Percentiles rank a stretch among this genome's conserved stretches.
Conservation (phyloP, 352 stramenopile genomes). For the Pythium biforme region DNA sequence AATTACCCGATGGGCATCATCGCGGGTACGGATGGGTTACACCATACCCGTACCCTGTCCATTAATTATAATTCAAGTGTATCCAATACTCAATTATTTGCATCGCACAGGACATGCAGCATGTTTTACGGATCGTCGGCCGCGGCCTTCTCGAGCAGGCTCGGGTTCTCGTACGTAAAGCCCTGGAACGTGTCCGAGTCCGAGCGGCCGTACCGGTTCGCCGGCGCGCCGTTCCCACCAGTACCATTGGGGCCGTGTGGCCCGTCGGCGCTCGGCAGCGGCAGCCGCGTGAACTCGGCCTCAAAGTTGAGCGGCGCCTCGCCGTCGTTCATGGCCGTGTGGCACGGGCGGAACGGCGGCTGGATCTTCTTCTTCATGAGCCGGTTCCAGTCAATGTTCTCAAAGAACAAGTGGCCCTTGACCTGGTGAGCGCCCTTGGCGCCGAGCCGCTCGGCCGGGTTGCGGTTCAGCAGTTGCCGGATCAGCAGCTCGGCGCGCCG, state of each 20-base stretch:
- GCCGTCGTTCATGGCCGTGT: conserved; percentile 52
- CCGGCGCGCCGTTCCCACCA: conserved; percentile 54
- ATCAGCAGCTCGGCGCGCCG: conserved; percentile 77
- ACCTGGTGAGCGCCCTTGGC: conserved; percentile 68
- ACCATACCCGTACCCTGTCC: too few relatives aligned
- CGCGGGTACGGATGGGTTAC: too few relatives aligned
- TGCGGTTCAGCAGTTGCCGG: conserved; percentile 69
- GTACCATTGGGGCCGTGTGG: neutral
- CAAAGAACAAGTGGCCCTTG: conserved; percentile 86
- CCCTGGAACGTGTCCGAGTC: conserved; percentile 86
- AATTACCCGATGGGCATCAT: too few relatives aligned
- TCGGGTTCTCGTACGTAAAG: conserved; percentile 87
- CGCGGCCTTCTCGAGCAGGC: conserved; percentile 51
- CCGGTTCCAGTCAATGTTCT: conserved; percentile 77
- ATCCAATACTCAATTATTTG: too few relatives aligned
- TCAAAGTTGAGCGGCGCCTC: conserved; percentile 87
- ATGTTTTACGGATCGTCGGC: conserved; percentile 10
- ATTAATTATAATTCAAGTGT: too few relatives aligned
- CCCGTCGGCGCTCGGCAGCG: conserved; percentile 68
- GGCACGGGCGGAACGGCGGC: conserved; percentile 86
- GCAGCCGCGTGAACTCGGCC: conserved; percentile 89
- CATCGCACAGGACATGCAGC: too few relatives aligned
- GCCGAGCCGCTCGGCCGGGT: conserved; percentile 77
- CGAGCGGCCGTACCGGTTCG: conserved; percentile 32
- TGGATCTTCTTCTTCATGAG: conserved; percentile 68